Conservation (phyloP, 495 filamentous ascomycete species). For the Talaromyces ruber region DNA sequence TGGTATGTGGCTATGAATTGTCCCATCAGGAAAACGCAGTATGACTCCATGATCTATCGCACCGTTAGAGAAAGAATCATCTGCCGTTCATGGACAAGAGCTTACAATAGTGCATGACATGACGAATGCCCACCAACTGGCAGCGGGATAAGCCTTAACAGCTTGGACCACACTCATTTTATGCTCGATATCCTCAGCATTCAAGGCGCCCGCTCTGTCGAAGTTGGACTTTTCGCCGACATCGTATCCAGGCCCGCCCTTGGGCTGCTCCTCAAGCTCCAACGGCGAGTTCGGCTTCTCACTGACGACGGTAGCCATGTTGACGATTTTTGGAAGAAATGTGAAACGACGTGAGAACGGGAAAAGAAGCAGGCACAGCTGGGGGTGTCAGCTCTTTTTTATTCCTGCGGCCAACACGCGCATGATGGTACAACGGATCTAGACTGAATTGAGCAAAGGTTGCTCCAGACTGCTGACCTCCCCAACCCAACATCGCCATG, state of each 20-base stretch:
- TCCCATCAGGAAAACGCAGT: slow-evolving; percentile 35
- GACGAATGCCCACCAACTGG: slow-evolving; percentile 42
- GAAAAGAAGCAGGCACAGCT: slow-evolving; percentile 18
- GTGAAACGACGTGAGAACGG: slow-evolving; percentile 9
- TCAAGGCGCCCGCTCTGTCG: slow-evolving; percentile 36
- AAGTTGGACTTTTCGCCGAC: slow-evolving; percentile 35
- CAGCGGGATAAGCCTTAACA: slow-evolving; percentile 37
- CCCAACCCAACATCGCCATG: slow-evolving; percentile 11
- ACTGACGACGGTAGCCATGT: slow-evolving; percentile 29
- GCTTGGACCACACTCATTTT: slow-evolving; percentile 40
- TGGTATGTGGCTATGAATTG: slow-evolving; percentile 31
- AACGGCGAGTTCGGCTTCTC: slow-evolving; percentile 24
- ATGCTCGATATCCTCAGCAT: slow-evolving; percentile 36
- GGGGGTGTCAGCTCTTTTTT: slow-evolving; percentile 21
- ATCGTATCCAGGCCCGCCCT: slow-evolving; percentile 28
- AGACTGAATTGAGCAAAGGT: slow-evolving; percentile 21
- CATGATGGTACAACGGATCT: slow-evolving; percentile 13
- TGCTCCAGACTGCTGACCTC: slow-evolving; percentile 19
- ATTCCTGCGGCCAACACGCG: slow-evolving; percentile 19
- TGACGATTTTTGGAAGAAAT: slow-evolving; percentile 21
- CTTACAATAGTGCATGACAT: slow-evolving; percentile 46
- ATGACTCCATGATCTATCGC: slow-evolving; percentile 38
- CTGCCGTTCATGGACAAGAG: slow-evolving; percentile 12
- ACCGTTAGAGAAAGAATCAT: slow-evolving; percentile 20
- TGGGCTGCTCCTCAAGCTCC: slow-evolving; percentile 32